phyloP scores from a whole-genome alignment of 352 stramenopile genomes.

The Blastocystis hominis region DNA sequence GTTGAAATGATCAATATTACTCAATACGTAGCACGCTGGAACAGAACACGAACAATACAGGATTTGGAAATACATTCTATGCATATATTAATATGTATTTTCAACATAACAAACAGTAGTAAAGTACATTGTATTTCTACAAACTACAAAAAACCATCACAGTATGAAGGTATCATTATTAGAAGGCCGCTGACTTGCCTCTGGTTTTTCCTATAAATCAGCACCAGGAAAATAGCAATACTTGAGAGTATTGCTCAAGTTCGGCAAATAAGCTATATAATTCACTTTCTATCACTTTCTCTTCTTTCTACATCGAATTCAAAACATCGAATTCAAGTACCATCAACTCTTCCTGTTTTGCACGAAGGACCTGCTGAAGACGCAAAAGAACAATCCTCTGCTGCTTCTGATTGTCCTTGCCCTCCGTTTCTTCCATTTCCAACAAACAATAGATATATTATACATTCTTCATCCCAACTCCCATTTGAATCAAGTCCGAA shows the following conservation, averaged over 20 bases:
- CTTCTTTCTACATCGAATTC: slow-evolving; percentile 20
- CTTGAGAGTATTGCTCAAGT: background rate
- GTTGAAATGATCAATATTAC: no score
- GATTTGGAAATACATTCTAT: no score
- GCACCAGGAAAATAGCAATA: background rate
- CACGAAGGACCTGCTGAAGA: background rate
- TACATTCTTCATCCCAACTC: slow-evolving; percentile 55
- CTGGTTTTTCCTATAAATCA: no score
- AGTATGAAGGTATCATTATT: no score
- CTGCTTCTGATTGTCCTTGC: background rate
- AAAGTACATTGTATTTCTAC: no score
- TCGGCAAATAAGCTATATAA: background rate
- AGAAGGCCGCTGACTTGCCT: no score
- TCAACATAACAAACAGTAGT: no score
- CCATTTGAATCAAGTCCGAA: slow-evolving; percentile 48
- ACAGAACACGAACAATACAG: no score
- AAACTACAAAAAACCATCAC: no score
- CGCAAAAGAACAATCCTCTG: slow-evolving; percentile 21
- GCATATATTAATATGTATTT: no score
- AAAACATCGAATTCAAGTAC: background rate
- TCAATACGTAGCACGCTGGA: no score
- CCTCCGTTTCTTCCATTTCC: slow-evolving; percentile 17
- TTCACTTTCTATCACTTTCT: background rate
- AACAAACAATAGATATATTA: slow-evolving; percentile 39
- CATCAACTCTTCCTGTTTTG: background rate